Percentiles rank a stretch among this genome's conserved stretches.
These are phyloP conservation scores for Linderniella brevidens DNA, from an alignment of 257 asterid species.

Conservation along the genomic window DNA sequence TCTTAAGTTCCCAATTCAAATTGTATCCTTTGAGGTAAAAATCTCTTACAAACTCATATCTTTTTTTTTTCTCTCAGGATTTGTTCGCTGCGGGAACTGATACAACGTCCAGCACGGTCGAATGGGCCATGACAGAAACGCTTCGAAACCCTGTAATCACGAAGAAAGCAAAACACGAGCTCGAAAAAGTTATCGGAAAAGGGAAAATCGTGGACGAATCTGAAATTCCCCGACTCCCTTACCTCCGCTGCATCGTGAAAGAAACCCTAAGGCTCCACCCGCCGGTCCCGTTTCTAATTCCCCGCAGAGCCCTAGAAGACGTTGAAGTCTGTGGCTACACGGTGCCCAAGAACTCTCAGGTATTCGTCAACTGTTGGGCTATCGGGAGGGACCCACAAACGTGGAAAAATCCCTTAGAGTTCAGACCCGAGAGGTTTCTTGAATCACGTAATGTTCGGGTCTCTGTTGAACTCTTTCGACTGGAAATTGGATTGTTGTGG, in stretches of 20 bases:
- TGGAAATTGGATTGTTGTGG: slow-evolving; percentile 10
- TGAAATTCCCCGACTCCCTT: slow-evolving; percentile 16
- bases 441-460: slow-evolving; percentile 10
- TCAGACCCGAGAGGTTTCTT: slow-evolving; percentile 13
- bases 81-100: slow-evolving; percentile 12
- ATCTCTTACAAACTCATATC: not conserved
- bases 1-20: no score
- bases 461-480: slow-evolving; percentile 18
- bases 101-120: slow-evolving; percentile 10
- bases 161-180: slow-evolving; percentile 9
- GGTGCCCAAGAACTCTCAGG: not conserved
- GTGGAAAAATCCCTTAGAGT: slow-evolving; percentile 5
- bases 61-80: slow-evolving; percentile 13
- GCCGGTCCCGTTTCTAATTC: not conserved
- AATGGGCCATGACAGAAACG: slow-evolving; percentile 13
- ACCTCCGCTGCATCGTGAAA: slow-evolving; percentile 3
- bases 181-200: slow-evolving; percentile 6
- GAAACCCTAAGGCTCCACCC: not conserved
- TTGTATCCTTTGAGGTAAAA: not conserved
- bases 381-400: not conserved
- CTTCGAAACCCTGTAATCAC: not conserved
- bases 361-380: not conserved
- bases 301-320: not conserved
- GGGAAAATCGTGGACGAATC: slow-evolving; percentile 11
- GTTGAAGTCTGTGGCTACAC: not conserved